Base-by-base conservation (phyloP, 331 rosid genomes). In the Quercus lobata region DNA sequence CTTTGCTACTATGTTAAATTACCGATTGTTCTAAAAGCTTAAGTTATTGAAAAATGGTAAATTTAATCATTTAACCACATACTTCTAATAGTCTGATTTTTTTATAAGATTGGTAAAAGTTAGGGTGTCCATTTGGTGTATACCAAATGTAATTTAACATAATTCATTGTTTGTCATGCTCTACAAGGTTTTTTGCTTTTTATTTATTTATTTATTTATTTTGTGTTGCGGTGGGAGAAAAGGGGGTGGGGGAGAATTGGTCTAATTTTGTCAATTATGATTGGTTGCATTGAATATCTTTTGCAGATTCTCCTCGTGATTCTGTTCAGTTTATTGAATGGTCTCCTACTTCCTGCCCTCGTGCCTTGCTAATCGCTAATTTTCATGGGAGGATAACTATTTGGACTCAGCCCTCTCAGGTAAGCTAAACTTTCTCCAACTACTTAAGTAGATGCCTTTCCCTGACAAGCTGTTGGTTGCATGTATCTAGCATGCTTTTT, bases 381-480 rank as follows among this genome's bases (percentile, higher is more conserved):
- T 94, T 92, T 81, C 97, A 92, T 76, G 98, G 98, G 84, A 92
- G 98, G 87, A 83, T 90, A 79, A 94, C 98, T 18, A 88, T 94
- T 78, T 91, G 98, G 97, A 94, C 94, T 84, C 98, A 94, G 72
- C 92, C 97, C 56, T 91, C 97, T 84, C 97, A 93, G 74, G 97
- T 94, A 88, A 89, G 91, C 83, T 73, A 72, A 74, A 35, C 18
- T 18, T 63, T 58, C 62, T 25, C 18, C 4, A 29, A 18, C 73
- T 27, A 76, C 58, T 60, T 76, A 16, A 27, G 49, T 46, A 73
- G 19, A 29, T 46, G 69, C 19, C 11, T 75, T 69, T 41, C 41
- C 55, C 6, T 46, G 22, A 37, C 57, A 66, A 37, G 54, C 4
- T 74, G 7, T 71, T 72, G 0, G 54, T 46, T 46, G 27, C 4